Evolutionary conservation across 306 rosid species (phyloP), one percentile per base, ranked within the genome.

Genomic region (Arachis stenosperma): DNA sequence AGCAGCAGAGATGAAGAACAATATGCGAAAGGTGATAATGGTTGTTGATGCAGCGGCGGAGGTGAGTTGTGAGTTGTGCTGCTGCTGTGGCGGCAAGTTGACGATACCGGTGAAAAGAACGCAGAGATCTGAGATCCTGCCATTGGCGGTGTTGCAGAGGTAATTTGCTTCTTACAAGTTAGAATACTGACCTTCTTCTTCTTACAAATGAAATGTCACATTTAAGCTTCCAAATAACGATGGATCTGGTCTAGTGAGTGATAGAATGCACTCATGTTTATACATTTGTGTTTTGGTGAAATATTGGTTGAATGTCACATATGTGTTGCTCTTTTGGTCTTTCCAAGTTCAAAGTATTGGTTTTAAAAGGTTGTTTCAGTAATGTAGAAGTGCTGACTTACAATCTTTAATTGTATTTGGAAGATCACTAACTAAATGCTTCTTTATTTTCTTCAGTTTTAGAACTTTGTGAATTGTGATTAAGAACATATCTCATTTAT

Each of bases 261-360:
- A 48, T 48, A 48, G 54, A 48, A 48, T 9, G 11, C 6, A 2
- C 9, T 57, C 61, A 9, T 27, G 61, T 0, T 30, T 65, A 54
- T 55, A 50, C 11, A 64, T 43, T 44, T 44, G 7, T 33, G 8
- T 55, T 56, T 77, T 13, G 11, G 57, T 51, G 40, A 37, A 77
- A 41, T 44, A 15, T 51, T 76, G 48, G 42, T 44, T 63, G 61
- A 52, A 10, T 46, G 33, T 7, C 42, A 77, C 33, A 14, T 67
- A 48, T 74, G 0, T 70, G 70, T 75, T 55, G 42, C 68, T 79
- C 84, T 67, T 33, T 33, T 22, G 27, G 27, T 22, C 27, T 22
- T 33, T 33, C 37, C 86, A 90, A 91, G 72, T 76, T 82, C 13
- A 55, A 67, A 52, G 56, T 58, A 9, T 62, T 73, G 40, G 17